These are phyloP conservation scores for Hemisphaericaspora xylofermentans DNA, from an alignment of 1,139 yeast genomes.

Conservation along the genomic window DNA sequence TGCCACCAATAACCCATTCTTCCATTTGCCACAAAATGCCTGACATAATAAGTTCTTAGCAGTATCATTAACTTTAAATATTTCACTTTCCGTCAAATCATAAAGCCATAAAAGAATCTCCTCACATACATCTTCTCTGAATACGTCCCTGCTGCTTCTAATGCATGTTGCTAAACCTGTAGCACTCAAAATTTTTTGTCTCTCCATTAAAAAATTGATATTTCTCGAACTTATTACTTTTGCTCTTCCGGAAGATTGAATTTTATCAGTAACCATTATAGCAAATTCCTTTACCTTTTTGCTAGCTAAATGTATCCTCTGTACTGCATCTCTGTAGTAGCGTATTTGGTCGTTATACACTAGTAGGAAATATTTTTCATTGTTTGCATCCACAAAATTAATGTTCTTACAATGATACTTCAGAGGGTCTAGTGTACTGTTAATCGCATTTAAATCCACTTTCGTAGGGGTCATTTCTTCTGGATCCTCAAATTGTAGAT, in stretches of 20 bases:
- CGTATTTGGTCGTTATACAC: constrained; percentile 80
- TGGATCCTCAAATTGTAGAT: constrained; percentile 34
- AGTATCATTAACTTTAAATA: constrained; percentile 49
- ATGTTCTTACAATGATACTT: constrained; percentile 28
- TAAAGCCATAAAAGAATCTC: constrained; percentile 67
- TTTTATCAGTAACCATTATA: constrained; percentile 65
- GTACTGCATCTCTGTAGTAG: constrained; percentile 72
- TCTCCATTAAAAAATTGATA: constrained; percentile 47
- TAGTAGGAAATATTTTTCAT: constrained; percentile 55
- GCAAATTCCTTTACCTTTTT: constrained; percentile 68
- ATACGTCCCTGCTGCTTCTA: constrained; percentile 64
- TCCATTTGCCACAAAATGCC: constrained; percentile 57
- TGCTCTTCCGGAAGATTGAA: constrained; percentile 68
- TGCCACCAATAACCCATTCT: constrained; percentile 36
- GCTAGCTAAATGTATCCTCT: constrained; percentile 63
- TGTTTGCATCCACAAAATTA: constrained; percentile 40
- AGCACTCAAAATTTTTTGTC: constrained; percentile 52
- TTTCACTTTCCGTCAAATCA: constrained; percentile 56
- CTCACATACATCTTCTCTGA: constrained; percentile 80
- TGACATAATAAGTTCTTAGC: constrained; percentile 55
- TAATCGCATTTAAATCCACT: constrained; percentile 26
- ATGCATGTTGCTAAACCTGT: constrained; percentile 71
- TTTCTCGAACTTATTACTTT: constrained; percentile 59
- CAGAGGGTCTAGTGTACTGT: constrained; percentile 30
- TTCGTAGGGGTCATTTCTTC: constrained; percentile 21